These are phyloP conservation scores for Paramecium pentaurelia DNA, from an alignment of 73 alveolate species.

Conservation along the genomic window DNA sequence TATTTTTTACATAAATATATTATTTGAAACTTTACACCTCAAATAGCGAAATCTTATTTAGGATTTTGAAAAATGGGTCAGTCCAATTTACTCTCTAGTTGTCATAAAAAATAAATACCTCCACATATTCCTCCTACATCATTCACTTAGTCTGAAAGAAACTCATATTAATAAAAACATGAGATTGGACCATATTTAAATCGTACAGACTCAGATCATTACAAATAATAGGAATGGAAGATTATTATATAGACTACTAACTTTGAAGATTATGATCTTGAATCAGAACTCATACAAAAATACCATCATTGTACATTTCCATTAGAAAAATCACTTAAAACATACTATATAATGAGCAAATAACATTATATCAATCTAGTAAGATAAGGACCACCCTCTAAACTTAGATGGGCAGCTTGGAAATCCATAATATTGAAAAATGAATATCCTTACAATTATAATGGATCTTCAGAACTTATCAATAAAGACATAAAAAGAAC, in stretches of 20 bases:
- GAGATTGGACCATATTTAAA: not conserved
- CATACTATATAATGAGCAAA: not conserved
- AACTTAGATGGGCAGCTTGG: not conserved
- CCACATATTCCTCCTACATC: not conserved
- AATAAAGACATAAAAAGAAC: conserved; percentile 28
- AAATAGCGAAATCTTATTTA: not conserved
- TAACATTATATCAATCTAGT: not conserved
- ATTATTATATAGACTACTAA: not conserved
- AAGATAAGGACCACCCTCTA: not conserved
- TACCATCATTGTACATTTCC: not conserved
- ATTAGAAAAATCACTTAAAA: not conserved
- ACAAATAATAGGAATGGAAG: not conserved
- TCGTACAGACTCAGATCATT: not conserved
- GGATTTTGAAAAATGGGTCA: not conserved
- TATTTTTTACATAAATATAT: not conserved
- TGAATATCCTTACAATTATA: not conserved
- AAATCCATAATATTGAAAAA: not conserved
- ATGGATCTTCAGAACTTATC: not conserved
- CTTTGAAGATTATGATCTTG: not conserved
- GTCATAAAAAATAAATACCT: not conserved
- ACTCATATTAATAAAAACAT: not conserved
- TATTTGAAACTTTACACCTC: not conserved
- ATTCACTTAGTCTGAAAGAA: not conserved
- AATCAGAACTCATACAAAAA: not conserved
- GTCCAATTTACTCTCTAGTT: not conserved